Base-by-base conservation (phyloP, 2,329 filamentous ascomycete genomes). In the Huntiella omanensis region DNA sequence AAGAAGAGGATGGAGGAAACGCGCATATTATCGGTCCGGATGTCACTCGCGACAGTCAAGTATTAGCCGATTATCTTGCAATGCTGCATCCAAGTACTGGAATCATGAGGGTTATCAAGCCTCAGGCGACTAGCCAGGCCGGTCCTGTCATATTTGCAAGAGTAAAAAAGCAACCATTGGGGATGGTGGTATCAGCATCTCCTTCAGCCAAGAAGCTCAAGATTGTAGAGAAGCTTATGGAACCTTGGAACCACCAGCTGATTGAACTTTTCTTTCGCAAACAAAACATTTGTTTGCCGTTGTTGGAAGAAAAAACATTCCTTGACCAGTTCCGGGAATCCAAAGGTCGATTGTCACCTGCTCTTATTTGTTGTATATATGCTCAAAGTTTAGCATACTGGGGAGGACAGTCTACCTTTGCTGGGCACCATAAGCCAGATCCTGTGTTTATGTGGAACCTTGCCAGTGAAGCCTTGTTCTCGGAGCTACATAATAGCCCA, bases 361-460 rank as follows among this genome's bases (percentile, higher is more conserved):
- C 72, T 2, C 58, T 79, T 16, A 54, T 77, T 3, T 68, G 70
- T 36, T 69, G 69, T 48, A 57, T 79, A 1, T 73, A 76, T 52
- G 74, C 73, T 0, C 69, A 73, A 53, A 67, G 69, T 0, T 55
- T 76, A 3, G 64, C 71, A 3, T 75, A 71, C 53, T 79, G 75
- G 74, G 63, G 64, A 19, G 64, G 66, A 45, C 67, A 66, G 0
- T 61, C 62, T 0, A 57, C 61, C 3, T 55, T 70, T 3, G 58
- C 60, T 4, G 58, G 58, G 4, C 64, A 70, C 48, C 64, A 67
- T 4, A 63, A 68, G 41, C 73, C 74, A 0, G 73, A 79, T 53
- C 63, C 65, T 36, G 67, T 72, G 39, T 78, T 74, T 54, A 68
- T 73, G 6, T 76, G 76, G 65, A 78, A 78, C 49, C 64, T 75